Evolutionary conservation across 2,329 filamentous ascomycete genomes (phyloP), one percentile per base, ranked within the genome.

Genomic region (Microsporum ferrugineum): DNA sequence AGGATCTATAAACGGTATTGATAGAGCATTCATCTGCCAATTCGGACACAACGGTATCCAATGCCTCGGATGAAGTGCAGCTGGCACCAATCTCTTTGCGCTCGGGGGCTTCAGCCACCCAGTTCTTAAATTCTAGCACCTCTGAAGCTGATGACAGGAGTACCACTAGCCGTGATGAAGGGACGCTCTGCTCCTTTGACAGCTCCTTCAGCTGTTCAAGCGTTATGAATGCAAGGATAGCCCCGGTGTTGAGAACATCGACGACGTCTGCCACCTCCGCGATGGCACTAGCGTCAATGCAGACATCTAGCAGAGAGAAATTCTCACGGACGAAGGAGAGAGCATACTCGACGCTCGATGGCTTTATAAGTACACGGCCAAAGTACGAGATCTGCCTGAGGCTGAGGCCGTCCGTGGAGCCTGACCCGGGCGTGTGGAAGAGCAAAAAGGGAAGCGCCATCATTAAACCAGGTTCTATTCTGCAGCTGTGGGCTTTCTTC

Each of bases 241-340:
- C 90, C 63, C 94, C 94, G 65, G 85, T 83, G 72, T 99, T 89
- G 61, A 99, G 84, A 39, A 97, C 80, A 55, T 88, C 82, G 60
- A 92, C 77, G 39, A 97, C 79, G 65, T 95, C 88, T 66, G 91
- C 87, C 60, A 79, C 78, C 8, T 85, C 84, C 36, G 82, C 73
- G 43, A 97, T 79, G 27, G 77, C 76, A 3, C 88, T 87, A 58
- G 86, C 90, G 68, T 96, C 89, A 66, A 96, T 82, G 72, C 88
- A 91, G 65, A 88, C 82, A 66, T 79, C 73, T 59, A 83, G 80
- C 6, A 75, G 73, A 60, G 78, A 76, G 65, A 84, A 80, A 47
- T 84, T 81, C 58, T 80, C 73, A 60, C 80, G 79, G 47, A 87
- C 75, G 68, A 86, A 82, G 7, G 77, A 72, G 57, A 79, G 73